Evolutionary conservation across 108 stramenopile species (phyloP), one percentile per base, ranked within the genome.

Genomic region (Pseudonitzschia pungens): DNA sequence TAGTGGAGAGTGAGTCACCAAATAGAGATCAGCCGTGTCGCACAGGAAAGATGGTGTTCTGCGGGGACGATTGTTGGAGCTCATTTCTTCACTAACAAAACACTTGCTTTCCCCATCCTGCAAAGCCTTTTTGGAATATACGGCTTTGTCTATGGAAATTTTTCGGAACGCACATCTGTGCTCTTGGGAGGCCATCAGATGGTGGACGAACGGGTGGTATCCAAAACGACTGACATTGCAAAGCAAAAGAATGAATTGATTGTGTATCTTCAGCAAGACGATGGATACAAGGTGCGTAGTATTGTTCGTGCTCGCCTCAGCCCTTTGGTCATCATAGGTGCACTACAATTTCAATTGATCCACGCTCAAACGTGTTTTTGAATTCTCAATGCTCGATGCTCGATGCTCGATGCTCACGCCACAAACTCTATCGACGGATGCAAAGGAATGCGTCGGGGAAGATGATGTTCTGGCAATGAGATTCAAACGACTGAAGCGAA

Each of bases 111-210:
- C 22, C 7, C 14, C 10, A 48, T 11, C 16, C 15, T 20, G 14
- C 33, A 65, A 64, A 65, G 64, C 68, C 60, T 91, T 41, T 84
- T 87, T 60, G 79, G 81, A 36, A 87, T 81, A 52, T 91, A 79
- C 54, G 90, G 90, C 36, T 91, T 84, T 75, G 83, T 87, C 28
- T 89, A 91, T 71, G 87, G 86, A 31, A 88, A 91, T 79, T 86
- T 84, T 22, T 84, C 80, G 18, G 86, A 77, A 20, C 75, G 74
- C 14, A 83, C 88, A 20, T 84, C 87, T 81, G 77, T 68, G 24
- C 70, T 55, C 56, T 53, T 91, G 43, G 84, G 81, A 41, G 63
- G 75, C 2, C 80, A 78, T 52, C 90, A 89, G 68, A 71, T 77
- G 14, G 36, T 84, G 16, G 44, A 81, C 14, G 79, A 76, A 77